Evolutionary conservation across 306 rosid genomes (phyloP).

Genomic region (Ceratonia siliqua): DNA sequence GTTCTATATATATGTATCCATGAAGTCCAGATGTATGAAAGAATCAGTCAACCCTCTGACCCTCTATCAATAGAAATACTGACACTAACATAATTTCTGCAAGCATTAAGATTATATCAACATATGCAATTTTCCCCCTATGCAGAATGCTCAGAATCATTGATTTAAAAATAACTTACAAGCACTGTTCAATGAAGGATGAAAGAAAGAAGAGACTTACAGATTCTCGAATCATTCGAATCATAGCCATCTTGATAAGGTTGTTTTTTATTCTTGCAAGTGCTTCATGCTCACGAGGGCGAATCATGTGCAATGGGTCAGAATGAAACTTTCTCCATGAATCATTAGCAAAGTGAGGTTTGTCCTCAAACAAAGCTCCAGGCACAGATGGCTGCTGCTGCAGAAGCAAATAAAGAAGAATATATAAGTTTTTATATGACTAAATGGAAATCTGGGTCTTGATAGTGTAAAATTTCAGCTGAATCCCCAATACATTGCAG

Average conservation of each 20-base stretch:
- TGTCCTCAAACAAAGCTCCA: conserved; percentile 89
- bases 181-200: not conserved
- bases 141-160: not conserved
- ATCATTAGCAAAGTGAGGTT: conserved; percentile 93
- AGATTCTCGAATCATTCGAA: conserved; percentile 72
- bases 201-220: conserved; percentile 45
- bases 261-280: conserved; percentile 78
- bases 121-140: not conserved
- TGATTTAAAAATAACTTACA: not conserved
- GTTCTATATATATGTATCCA: not conserved
- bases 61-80: not conserved
- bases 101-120: not conserved
- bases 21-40: not conserved
- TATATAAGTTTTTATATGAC: no score
- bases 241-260: conserved; percentile 93
- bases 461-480: no score
- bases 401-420: conserved; percentile 5
- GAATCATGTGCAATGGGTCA: conserved; percentile 92
- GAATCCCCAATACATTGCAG: no score
- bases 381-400: conserved; percentile 55
- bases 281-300: conserved; percentile 92
- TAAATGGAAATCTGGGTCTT: no score
- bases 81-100: not conserved
- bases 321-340: conserved; percentile 95
- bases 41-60: not conserved